These are phyloP conservation scores for Microsporum ferrugineum DNA, from an alignment of 2,329 filamentous ascomycete genomes.

Conservation along the genomic window DNA sequence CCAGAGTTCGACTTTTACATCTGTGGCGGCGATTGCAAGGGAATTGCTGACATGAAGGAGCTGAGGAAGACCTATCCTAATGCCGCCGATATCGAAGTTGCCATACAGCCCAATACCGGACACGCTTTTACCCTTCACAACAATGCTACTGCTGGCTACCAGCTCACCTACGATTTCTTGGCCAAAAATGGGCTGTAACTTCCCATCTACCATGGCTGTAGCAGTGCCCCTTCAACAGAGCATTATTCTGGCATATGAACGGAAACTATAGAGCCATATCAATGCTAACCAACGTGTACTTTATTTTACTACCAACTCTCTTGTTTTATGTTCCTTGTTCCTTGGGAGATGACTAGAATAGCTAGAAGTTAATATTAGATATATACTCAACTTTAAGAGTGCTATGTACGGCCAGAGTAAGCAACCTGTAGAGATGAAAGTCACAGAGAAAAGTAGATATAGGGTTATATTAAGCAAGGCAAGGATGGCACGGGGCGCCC, in stretches of 20 bases:
- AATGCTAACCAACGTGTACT: no score
- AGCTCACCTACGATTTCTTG: slow-evolving; percentile 20
- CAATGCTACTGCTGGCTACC: slow-evolving; percentile 27
- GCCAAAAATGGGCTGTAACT: slow-evolving; percentile 12
- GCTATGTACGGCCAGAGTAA: background rate
- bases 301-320: no score
- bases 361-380: background rate
- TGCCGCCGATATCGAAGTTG: slow-evolving; percentile 18
- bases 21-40: slow-evolving; percentile 30
- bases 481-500: background rate
- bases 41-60: slow-evolving; percentile 8
- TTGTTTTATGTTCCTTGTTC: no score
- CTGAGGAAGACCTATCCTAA: slow-evolving; percentile 21
- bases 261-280: background rate
- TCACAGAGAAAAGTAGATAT: background rate
- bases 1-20: slow-evolving; percentile 26
- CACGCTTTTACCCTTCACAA: slow-evolving; percentile 27
- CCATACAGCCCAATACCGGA: slow-evolving; percentile 28
- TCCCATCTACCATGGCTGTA: background rate
- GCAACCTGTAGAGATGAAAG: background rate
- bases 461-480: background rate
- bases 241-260: background rate
- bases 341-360: background rate
- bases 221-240: slow-evolving; percentile 4
- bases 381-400: no score